Conservation (phyloP, 1,139 yeast genomes). For the Meyerozyma carpophila region DNA sequence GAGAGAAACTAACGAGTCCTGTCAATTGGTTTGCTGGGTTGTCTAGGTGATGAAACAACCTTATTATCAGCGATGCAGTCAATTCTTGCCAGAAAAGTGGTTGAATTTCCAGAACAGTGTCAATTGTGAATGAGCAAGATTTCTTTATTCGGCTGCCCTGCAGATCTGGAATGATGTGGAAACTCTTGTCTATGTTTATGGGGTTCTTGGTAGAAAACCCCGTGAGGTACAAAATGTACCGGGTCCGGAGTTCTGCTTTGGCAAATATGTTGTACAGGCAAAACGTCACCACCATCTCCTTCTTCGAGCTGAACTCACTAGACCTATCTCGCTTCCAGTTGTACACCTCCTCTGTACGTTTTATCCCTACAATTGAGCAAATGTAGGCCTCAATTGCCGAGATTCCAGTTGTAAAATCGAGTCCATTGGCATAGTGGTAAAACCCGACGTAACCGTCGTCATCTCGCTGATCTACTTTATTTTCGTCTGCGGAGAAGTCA, state of each 20-base stretch:
- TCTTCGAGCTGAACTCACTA: conserved; percentile 10
- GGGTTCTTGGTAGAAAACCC: conserved; percentile 16
- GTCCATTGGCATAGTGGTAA: conserved; percentile 37
- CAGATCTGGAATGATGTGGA: conserved; percentile 21
- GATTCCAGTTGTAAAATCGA: conserved; percentile 18
- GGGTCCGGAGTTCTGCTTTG: conserved; percentile 42
- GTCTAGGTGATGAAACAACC: conserved; percentile 29
- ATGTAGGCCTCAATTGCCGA: conserved; percentile 27
- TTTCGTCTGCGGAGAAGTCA: conserved; percentile 18
- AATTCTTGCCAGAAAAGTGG: conserved; percentile 30
- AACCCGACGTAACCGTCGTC: conserved; percentile 40
- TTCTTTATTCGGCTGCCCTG: conserved; percentile 13
- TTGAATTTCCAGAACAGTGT: conserved; percentile 17
- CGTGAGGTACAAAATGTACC: conserved; percentile 23
- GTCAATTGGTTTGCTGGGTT: conserved; percentile 28
- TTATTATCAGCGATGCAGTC: conserved; percentile 28
- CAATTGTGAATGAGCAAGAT: conserved; percentile 13
- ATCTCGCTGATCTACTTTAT: conserved; percentile 9
- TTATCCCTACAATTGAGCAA: conserved; percentile 23
- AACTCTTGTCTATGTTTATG: conserved; percentile 25
- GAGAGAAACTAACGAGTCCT: conserved; percentile 29
- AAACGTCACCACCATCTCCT: conserved; percentile 40
- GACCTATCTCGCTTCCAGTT: conserved; percentile 9
- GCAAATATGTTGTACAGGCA: conserved; percentile 47
- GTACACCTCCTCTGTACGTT: conserved; percentile 13